Evolutionary conservation across 345 rosid genomes (phyloP).

Genomic region (Melaleuca quinquenervia): DNA sequence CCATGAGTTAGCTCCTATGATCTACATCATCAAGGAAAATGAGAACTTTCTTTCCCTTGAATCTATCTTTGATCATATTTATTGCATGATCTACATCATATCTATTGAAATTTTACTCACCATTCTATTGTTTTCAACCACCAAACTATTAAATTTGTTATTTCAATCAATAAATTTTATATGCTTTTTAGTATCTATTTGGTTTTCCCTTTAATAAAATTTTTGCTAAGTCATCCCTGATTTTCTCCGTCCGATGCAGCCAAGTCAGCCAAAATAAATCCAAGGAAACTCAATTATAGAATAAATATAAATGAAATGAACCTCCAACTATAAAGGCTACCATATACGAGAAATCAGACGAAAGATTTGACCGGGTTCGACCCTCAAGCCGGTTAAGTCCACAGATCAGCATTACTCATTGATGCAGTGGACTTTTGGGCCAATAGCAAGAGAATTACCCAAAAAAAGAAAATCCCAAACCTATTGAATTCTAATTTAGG

Average conservation of each 20-base stretch:
- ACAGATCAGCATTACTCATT: too few species aligned
- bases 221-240: not conserved
- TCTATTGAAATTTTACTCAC: too few species aligned
- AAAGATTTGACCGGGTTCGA: too few species aligned
- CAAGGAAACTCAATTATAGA: not conserved
- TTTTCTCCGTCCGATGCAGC: not conserved
- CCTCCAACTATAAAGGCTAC: not conserved
- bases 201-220: not conserved
- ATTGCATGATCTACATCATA: not conserved
- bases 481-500: too few species aligned
- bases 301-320: too few species aligned
- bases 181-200: too few species aligned
- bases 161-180: not conserved
- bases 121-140: too few species aligned
- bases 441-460: too few species aligned
- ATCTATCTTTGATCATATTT: not conserved
- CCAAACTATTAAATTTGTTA: not conserved
- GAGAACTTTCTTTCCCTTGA: not conserved
- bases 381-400: too few species aligned
- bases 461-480: too few species aligned
- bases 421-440: too few species aligned
- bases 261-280: not conserved
- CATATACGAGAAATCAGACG: not conserved
- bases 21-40: not conserved
- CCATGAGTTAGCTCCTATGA: not conserved